Evolutionary conservation across 352 stramenopile species (phyloP).

Genomic region (Pythium aquatile): DNA sequence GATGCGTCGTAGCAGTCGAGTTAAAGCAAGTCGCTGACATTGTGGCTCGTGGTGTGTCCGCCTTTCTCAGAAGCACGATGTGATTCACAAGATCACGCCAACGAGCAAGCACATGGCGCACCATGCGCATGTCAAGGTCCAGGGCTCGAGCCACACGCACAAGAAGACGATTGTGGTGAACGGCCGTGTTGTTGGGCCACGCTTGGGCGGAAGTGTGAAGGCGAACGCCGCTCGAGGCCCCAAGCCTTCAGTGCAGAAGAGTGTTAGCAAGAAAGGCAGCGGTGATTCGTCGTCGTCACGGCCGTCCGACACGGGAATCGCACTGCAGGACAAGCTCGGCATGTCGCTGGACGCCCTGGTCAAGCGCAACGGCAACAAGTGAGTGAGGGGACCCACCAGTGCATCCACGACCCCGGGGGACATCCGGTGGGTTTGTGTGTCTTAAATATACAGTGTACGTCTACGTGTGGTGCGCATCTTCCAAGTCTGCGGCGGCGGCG

Average conservation of each 20-base stretch:
- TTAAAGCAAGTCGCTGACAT: no score
- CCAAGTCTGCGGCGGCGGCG: neutral
- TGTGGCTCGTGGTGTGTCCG: neutral
- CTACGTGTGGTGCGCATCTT: constrained; percentile 21
- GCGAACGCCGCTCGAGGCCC: constrained; percentile 16
- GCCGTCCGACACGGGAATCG: constrained; percentile 17
- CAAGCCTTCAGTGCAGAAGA: neutral
- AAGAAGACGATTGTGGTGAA: constrained; percentile 54
- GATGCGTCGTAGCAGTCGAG: neutral
- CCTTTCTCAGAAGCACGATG: constrained; percentile 24
- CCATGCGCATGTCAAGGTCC: constrained; percentile 51
- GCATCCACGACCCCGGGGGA: no score
- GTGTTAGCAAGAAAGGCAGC: constrained; percentile 13
- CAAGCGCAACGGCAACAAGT: constrained; percentile 29
- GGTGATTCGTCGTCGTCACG: neutral
- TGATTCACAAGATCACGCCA: constrained; percentile 33
- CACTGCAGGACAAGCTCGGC: constrained; percentile 61
- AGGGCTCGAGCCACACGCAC: constrained; percentile 7
- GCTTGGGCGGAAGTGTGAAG: constrained; percentile 25
- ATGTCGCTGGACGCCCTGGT: constrained; percentile 70
- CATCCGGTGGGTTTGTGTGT: neutral
- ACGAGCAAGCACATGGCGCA: constrained; percentile 50
- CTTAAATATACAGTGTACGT: constrained; percentile 28
- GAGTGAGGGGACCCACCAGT: constrained; percentile 6
- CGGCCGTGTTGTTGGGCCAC: constrained; percentile 54